These are phyloP conservation scores for Corynascus novoguineensis DNA, from an alignment of 495 filamentous ascomycete species.

Conservation along the genomic window DNA sequence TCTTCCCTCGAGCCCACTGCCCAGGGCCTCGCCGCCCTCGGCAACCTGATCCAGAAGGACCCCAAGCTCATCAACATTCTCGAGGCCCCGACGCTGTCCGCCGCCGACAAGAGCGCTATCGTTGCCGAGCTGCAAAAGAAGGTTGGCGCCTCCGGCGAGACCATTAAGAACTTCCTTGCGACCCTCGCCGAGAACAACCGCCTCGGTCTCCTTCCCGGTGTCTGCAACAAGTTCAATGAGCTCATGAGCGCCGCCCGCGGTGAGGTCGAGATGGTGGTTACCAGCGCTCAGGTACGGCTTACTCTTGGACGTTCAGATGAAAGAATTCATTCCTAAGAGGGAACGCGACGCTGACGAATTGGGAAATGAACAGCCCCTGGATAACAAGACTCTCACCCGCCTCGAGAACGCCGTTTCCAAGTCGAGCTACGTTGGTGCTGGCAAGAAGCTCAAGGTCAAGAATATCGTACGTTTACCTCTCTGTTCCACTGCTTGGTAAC, in stretches of 20 bases:
- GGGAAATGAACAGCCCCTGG: slow-evolving; percentile 59
- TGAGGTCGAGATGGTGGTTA: slow-evolving; percentile 88
- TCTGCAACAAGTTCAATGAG: slow-evolving; percentile 79
- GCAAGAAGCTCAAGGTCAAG: slow-evolving; percentile 95
- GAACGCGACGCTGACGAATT: slow-evolving; percentile 5
- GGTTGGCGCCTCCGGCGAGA: slow-evolving; percentile 62
- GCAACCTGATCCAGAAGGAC: slow-evolving; percentile 70
- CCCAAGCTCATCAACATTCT: slow-evolving; percentile 71
- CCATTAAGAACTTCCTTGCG: slow-evolving; percentile 86
- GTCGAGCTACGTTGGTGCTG: slow-evolving; percentile 79
- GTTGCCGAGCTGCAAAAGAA: slow-evolving; percentile 78
- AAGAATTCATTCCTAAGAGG: not conserved
- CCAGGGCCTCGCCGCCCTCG: slow-evolving; percentile 65
- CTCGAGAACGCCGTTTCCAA: slow-evolving; percentile 85
- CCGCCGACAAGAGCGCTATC: slow-evolving; percentile 75
- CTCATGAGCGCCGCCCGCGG: slow-evolving; percentile 86
- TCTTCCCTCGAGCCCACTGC: slow-evolving; percentile 75
- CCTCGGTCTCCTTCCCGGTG: slow-evolving; percentile 69
- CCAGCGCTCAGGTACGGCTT: slow-evolving; percentile 72
- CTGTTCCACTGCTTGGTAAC: not conserved
- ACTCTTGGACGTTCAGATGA: not conserved
- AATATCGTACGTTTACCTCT: slow-evolving; percentile 62
- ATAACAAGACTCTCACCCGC: slow-evolving; percentile 73
- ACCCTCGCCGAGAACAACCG: slow-evolving; percentile 95
- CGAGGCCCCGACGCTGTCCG: slow-evolving; percentile 68